These are phyloP conservation scores for Chenopodium suecicum DNA, from an alignment of 148 eudicot genomes.

Conservation along the genomic window DNA sequence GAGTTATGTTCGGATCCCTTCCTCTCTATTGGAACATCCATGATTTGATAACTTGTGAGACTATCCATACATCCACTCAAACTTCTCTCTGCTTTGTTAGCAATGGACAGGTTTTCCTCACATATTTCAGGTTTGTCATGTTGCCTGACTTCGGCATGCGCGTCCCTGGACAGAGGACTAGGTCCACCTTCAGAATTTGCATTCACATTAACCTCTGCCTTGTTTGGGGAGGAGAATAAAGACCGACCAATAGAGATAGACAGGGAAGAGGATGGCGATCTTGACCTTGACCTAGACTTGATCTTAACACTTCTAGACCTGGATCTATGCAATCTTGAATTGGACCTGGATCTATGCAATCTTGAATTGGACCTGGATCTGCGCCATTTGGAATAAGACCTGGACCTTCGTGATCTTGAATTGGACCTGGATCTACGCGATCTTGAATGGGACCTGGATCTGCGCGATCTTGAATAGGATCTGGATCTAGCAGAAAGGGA, in stretches of 20 bases:
- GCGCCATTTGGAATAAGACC: constrained; percentile 5
- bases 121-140: constrained; percentile 15
- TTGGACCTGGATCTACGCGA: too few species aligned
- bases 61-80: constrained; percentile 16
- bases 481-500: constrained; percentile 21
- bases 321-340: background rate
- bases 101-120: constrained; percentile 21
- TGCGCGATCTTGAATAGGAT: constrained; percentile 30
- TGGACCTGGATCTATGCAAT: constrained; percentile 23
- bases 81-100: constrained; percentile 18
- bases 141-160: constrained; percentile 22
- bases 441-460: background rate
- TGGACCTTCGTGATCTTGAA: constrained; percentile 3
- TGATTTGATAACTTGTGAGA: constrained; percentile 15
- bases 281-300: constrained; percentile 36
- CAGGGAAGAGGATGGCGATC: constrained; percentile 35
- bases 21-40: constrained; percentile 16
- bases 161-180: constrained; percentile 23
- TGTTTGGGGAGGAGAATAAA: constrained; percentile 34
- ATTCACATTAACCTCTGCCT: constrained; percentile 23
- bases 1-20: constrained; percentile 2
- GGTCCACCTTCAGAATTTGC: constrained; percentile 21
- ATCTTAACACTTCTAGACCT: constrained; percentile 30
- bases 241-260: constrained; percentile 31
- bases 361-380: too few species aligned